These are phyloP conservation scores for Erysimum cheiranthoides DNA, from an alignment of 345 rosid genomes.

Conservation along the genomic window DNA sequence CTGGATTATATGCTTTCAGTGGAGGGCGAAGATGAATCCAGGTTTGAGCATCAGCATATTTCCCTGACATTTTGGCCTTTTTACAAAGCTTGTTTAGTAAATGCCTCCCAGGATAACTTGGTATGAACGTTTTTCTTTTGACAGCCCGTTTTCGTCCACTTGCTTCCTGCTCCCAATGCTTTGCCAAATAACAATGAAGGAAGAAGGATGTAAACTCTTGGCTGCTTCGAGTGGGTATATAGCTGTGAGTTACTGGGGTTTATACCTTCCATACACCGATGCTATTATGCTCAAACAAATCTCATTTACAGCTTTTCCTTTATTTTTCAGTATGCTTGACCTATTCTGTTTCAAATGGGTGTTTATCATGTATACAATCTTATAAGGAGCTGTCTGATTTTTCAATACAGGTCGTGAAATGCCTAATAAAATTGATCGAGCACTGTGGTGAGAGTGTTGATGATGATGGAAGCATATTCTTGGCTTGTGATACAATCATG, in stretches of 20 bases:
- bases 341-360: slow-evolving; percentile 3
- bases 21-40: slow-evolving; percentile 87
- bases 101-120: slow-evolving; percentile 38
- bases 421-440: slow-evolving; percentile 65
- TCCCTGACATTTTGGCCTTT: neutral
- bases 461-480: slow-evolving; percentile 56
- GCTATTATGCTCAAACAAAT: slow-evolving; percentile 1
- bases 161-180: slow-evolving; percentile 90
- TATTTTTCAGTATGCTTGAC: neutral
- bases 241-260: slow-evolving; percentile 59
- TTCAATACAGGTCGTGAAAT: slow-evolving; percentile 67
- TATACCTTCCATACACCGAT: slow-evolving; percentile 1
- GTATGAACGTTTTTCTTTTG: slow-evolving; percentile 31
- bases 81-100: slow-evolving; percentile 25
- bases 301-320: slow-evolving; percentile 5
- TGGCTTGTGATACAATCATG: slow-evolving; percentile 90
- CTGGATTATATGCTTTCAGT: slow-evolving; percentile 76
- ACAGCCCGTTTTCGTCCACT: slow-evolving; percentile 72
- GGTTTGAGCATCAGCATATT: slow-evolving; percentile 51
- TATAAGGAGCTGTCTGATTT: neutral
- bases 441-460: slow-evolving; percentile 48
- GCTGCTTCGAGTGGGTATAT: slow-evolving; percentile 64
- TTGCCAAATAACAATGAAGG: slow-evolving; percentile 78
- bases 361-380: slow-evolving; percentile 8
- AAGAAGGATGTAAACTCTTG: slow-evolving; percentile 71